These are phyloP conservation scores for Aspergillus brasiliensis DNA, from an alignment of 2,329 filamentous ascomycete species.

Conservation along the genomic window DNA sequence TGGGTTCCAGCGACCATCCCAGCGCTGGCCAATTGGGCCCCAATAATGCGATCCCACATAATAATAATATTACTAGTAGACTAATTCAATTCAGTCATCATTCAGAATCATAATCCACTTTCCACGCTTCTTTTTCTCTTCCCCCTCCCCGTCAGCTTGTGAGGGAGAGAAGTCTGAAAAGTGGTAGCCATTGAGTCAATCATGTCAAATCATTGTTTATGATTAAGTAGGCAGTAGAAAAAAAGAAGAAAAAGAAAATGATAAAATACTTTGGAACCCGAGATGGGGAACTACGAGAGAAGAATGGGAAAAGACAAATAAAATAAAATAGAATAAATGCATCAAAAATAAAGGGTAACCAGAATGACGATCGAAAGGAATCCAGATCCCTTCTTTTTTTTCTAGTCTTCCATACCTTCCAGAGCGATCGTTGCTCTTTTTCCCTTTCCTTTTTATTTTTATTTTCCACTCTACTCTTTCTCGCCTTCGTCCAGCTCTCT, in stretches of 20 bases:
- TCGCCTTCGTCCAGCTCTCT: neutral
- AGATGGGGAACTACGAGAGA: neutral
- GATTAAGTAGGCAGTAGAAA: constrained; percentile 1
- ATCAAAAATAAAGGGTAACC: constrained; percentile 8
- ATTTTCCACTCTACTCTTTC: neutral
- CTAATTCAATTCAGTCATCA: constrained; percentile 9
- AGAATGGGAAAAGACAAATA: neutral
- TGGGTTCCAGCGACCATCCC: constrained; percentile 5
- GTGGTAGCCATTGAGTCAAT: too few species aligned
- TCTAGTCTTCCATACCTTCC: constrained; percentile 8
- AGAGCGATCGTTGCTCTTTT: constrained; percentile 10
- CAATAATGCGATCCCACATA: constrained; percentile 16
- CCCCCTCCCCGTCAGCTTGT: too few species aligned
- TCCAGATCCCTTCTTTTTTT: constrained; percentile 21
- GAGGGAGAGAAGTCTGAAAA: too few species aligned
- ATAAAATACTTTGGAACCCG: too few species aligned
- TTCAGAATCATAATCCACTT: neutral
- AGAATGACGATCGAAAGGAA: constrained; percentile 18
- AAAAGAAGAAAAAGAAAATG: neutral
- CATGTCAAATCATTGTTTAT: constrained; percentile 1
- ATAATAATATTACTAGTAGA: constrained; percentile 4
- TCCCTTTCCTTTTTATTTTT: constrained; percentile 3
- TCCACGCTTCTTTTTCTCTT: neutral
- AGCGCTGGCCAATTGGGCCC: constrained; percentile 12
- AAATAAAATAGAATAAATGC: neutral